A percentile compares a stretch with the other conserved stretches of the same genome.
Evolutionary conservation across 176 grass and related monocot species (phyloP).

Genomic region (Stipa capillata): DNA sequence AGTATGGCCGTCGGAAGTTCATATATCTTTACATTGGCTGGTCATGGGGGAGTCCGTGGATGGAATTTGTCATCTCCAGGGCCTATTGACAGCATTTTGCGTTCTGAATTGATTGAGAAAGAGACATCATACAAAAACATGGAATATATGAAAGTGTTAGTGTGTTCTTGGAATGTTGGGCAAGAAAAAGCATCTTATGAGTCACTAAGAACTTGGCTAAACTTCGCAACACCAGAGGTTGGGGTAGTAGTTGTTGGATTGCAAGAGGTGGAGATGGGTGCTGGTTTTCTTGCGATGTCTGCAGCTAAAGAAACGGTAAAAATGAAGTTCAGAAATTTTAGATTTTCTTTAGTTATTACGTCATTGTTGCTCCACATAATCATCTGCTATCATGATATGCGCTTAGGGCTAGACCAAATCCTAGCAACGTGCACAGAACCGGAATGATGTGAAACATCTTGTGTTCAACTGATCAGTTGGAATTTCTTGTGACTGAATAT

Average conservation of each 20-base stretch:
- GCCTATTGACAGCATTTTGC: conserved; percentile 50
- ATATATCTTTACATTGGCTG: conserved; percentile 78
- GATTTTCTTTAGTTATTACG: not conserved
- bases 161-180: conserved; percentile 86
- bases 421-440: not conserved
- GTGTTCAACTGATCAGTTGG: not conserved
- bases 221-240: conserved; percentile 44
- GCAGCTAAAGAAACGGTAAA: conserved; percentile 81
- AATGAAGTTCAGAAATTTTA: not conserved
- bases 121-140: conserved; percentile 38
- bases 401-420: not conserved
- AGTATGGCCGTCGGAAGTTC: conserved; percentile 57
- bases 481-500: not conserved
- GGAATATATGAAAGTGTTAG: conserved; percentile 61
- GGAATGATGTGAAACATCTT: not conserved
- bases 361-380: not conserved
- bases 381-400: not conserved
- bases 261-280: conserved; percentile 90
- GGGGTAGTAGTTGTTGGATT: conserved; percentile 76
- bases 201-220: conserved; percentile 59
- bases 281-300: conserved; percentile 85
- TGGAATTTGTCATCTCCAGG: conserved; percentile 77
- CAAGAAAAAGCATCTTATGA: conserved; percentile 71
- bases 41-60: conserved; percentile 63
- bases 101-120: conserved; percentile 38